A percentile compares a stretch with the other conserved stretches of the same genome.
Evolutionary conservation across 1,139 yeast genomes (phyloP).

Genomic region (Magnusiomyces paraingens): DNA sequence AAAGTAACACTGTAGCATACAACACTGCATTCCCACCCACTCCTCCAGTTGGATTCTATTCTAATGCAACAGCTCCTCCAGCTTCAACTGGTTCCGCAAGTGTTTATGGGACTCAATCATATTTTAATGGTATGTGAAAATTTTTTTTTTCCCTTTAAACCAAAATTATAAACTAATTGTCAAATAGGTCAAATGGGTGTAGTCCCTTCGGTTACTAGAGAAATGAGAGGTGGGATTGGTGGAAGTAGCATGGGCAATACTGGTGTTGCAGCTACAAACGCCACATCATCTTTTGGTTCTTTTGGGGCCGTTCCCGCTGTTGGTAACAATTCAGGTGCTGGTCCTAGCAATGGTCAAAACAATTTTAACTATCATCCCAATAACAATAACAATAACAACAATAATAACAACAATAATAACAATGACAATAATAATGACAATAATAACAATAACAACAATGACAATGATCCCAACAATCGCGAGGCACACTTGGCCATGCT

Average conservation of each 20-base stretch:
- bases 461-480: too few species aligned
- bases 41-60: conserved; percentile 1
- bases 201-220: too few species aligned
- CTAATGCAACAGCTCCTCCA: background rate
- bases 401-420: background rate
- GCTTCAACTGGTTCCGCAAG: too few species aligned
- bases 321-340: background rate
- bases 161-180: too few species aligned
- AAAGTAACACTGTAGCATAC: background rate
- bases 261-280: background rate
- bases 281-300: background rate
- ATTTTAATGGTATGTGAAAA: too few species aligned
- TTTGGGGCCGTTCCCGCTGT: background rate
- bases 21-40: conserved; percentile 4
- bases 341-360: too few species aligned
- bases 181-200: too few species aligned
- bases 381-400: background rate
- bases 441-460: too few species aligned
- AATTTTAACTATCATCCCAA: background rate
- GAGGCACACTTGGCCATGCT: background rate
- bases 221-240: background rate
- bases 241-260: background rate
- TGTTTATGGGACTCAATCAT: too few species aligned
- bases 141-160: too few species aligned
- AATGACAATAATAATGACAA: background rate